Percentiles rank a stretch among this genome's conserved stretches.
Conservation (phyloP, 2,329 filamentous ascomycete genomes). For the Trichothecium roseum region DNA sequence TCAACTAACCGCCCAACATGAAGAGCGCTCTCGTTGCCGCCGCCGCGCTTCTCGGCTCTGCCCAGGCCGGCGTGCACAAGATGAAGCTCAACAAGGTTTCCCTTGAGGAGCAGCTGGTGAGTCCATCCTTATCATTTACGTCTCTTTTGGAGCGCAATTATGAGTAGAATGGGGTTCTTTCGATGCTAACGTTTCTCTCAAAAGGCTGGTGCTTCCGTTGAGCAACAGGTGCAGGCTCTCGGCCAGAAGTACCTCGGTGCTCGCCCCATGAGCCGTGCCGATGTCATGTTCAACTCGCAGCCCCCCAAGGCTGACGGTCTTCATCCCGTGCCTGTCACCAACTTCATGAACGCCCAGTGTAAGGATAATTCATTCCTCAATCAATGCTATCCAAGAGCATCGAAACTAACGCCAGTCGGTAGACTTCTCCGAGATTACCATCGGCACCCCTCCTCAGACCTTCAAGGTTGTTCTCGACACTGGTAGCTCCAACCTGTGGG, state of each 20-base stretch:
- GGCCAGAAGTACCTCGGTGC: conserved; percentile 92
- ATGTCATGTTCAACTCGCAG: conserved; percentile 72
- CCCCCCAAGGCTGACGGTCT: conserved; percentile 53
- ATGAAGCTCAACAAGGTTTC: conserved; percentile 97
- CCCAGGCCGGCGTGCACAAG: conserved; percentile 82
- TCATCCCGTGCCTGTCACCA: conserved; percentile 82
- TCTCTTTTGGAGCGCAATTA: not conserved
- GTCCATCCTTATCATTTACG: conserved; percentile 20
- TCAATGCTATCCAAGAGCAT: not conserved
- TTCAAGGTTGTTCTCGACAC: conserved; percentile 99
- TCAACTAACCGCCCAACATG: conserved; percentile 46
- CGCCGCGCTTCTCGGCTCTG: conserved; percentile 71
- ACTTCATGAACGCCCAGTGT: conserved; percentile 99
- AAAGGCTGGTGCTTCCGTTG: conserved; percentile 67
- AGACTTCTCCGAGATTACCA: conserved; percentile 96
- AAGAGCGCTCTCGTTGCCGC: conserved; percentile 75
- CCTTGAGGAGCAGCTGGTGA: conserved; percentile 81
- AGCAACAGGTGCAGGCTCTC: conserved; percentile 70
- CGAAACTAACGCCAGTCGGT: conserved; percentile 8
- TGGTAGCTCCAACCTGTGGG: conserved; percentile 98
- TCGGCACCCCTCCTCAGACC: conserved; percentile 82
- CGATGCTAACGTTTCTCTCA: conserved; percentile 2
- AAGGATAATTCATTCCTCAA: conserved; percentile 29
- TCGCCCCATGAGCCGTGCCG: conserved; percentile 56
- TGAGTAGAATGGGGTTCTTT: not conserved